These are phyloP conservation scores for Alternaria postmessia DNA, from an alignment of 2,329 filamentous ascomycete species.

Conservation along the genomic window DNA sequence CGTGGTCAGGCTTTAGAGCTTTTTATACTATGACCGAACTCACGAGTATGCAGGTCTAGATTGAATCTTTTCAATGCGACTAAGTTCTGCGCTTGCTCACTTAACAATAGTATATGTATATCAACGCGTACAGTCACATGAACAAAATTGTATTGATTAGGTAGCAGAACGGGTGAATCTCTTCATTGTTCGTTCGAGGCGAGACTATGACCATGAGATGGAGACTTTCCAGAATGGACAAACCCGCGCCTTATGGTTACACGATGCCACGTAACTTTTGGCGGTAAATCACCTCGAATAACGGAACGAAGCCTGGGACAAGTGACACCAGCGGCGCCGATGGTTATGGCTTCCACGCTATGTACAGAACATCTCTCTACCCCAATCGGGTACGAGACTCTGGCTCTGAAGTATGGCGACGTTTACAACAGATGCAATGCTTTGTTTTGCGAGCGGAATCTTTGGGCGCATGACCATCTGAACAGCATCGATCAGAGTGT, in stretches of 20 bases:
- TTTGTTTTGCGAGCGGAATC: background rate
- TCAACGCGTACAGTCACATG: too few relatives aligned
- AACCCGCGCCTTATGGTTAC: background rate
- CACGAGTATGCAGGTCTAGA: background rate
- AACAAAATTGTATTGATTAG: too few relatives aligned
- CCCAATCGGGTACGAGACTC: background rate
- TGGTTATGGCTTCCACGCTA: background rate
- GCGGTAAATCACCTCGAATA: background rate
- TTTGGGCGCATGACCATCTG: constrained; percentile 10
- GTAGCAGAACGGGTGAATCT: too few relatives aligned
- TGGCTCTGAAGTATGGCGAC: constrained; percentile 4
- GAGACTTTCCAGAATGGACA: background rate
- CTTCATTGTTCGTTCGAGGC: too few relatives aligned
- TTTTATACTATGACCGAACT: background rate
- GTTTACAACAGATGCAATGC: constrained; percentile 5
- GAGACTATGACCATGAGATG: too few relatives aligned
- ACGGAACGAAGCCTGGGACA: background rate
- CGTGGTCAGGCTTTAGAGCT: background rate
- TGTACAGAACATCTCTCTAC: background rate
- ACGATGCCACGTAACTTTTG: background rate
- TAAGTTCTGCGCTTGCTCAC: too few relatives aligned
- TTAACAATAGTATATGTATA: too few relatives aligned
- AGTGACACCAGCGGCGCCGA: background rate
- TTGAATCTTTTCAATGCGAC: too few relatives aligned
- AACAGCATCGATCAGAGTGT: background rate